These are phyloP conservation scores for Ensete ventricosum DNA, from an alignment of 176 grass and related monocot genomes.

Conservation along the genomic window DNA sequence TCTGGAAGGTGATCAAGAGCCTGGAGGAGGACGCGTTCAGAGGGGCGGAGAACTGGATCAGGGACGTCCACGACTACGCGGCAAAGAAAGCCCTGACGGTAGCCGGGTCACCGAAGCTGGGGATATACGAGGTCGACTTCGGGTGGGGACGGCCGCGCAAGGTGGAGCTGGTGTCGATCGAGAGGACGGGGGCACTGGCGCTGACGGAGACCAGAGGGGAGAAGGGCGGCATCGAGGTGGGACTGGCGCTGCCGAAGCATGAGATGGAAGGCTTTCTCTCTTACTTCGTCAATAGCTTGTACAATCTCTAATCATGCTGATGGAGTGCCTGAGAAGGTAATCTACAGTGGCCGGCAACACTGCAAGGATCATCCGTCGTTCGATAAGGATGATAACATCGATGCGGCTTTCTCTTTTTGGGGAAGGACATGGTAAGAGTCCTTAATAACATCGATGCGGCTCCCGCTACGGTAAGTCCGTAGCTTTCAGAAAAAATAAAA, in stretches of 20 bases:
- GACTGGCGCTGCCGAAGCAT: conserved; percentile 14
- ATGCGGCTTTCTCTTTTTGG: no score
- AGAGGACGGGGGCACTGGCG: conserved; percentile 43
- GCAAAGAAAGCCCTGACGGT: conserved; percentile 20
- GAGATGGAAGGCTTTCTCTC: background rate
- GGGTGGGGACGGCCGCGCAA: conserved; percentile 35
- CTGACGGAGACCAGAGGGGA: conserved; percentile 16
- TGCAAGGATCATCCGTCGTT: no score
- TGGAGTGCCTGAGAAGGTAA: no score
- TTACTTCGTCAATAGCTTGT: background rate
- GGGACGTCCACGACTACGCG: conserved; percentile 16
- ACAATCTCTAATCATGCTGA: background rate
- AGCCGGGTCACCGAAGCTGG: conserved; percentile 32
- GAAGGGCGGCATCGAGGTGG: conserved; percentile 35
- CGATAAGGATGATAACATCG: no score
- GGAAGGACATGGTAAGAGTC: no score
- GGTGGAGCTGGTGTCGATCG: conserved; percentile 50
- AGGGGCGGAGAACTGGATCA: conserved; percentile 4
- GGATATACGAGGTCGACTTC: conserved; percentile 33
- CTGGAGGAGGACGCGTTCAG: conserved; percentile 25
- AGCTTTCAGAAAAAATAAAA: no score
- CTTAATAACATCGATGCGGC: no score
- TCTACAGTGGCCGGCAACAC: no score
- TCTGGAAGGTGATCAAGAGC: conserved; percentile 27
- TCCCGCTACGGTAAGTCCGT: no score